These are phyloP conservation scores for Candida manassasensis DNA, from an alignment of 805 yeast species.

Conservation along the genomic window DNA sequence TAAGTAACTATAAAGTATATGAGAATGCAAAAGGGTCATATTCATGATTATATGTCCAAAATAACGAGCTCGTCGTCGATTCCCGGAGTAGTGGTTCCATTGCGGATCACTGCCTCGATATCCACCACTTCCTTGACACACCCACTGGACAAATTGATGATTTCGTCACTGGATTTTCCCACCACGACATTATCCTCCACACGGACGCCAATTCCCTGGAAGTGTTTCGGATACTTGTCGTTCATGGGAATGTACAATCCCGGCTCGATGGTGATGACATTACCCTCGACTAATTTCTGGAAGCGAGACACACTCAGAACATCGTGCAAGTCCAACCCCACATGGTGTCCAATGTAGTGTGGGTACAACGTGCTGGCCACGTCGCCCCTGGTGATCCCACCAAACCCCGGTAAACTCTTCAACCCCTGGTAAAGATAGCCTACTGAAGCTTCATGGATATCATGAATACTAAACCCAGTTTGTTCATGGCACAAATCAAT, in stretches of 20 bases:
- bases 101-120: conserved; percentile 61
- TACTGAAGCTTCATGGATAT: conserved; percentile 70
- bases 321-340: conserved; percentile 91
- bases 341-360: conserved; percentile 92
- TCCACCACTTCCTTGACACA: conserved; percentile 85
- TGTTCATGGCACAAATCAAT: conserved; percentile 62
- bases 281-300: conserved; percentile 54
- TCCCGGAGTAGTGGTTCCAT: conserved; percentile 50
- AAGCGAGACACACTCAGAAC: conserved; percentile 60
- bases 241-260: conserved; percentile 84
- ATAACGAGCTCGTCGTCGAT: conserved; percentile 31
- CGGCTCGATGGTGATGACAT: conserved; percentile 92
- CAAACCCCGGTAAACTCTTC: conserved; percentile 63
- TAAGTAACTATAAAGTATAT: no score
- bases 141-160: conserved; percentile 60
- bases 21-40: neutral
- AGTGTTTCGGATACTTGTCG: conserved; percentile 70
- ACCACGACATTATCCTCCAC: conserved; percentile 91
- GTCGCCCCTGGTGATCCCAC: conserved; percentile 46
- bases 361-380: conserved; percentile 63
- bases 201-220: conserved; percentile 86
- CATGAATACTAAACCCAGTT: conserved; percentile 55
- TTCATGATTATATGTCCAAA: conserved; percentile 17
- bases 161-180: conserved; percentile 52
- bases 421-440: conserved; percentile 56